Base-by-base conservation (phyloP, 1,284 basidiomycete species). In the Coniferiporia sulphurascens region DNA sequence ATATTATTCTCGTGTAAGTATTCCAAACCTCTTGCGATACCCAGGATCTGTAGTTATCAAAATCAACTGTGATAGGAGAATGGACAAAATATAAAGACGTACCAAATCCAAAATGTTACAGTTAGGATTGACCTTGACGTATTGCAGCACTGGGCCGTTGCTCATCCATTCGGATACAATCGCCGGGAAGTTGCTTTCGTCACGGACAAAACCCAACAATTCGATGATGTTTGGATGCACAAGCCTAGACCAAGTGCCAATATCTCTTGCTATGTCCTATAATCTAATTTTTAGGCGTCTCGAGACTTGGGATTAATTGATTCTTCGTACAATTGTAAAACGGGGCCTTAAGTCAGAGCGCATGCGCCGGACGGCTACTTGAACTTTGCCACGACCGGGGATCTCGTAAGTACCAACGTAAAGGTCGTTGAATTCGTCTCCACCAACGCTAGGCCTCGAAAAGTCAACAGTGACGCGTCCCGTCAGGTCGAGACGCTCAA, bases 131-230 rank as follows among this genome's bases (percentile, higher is more conserved):
- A 4, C 17, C 19, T 50, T 54, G 15, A 62, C 36, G 49, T 59
- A 62, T n/a, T 45, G 41, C 4, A 41, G 15, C 12, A 58, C 48
- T n/a, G 57, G 56, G 10, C 61, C 58, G n/a, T 59, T 56, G 9
- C 52, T 54, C 58, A 62, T 62, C 48, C 59, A 62, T 43, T 62
- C 61, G 4, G 61, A 62, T 19, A 62, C 35, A 17, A 62, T 27
- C 5, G 43, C 8, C 21, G 54, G 54, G 55, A 49, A 49, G 2
- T n/a, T 36, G 32, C 50, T 27, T 2, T 50, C 13, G 19, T 59
- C 58, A 1, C 44, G 12, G 7, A 41, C n/a, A 36, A 49, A 62
- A 6, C 60, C 56, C 6, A 54, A 21, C 15, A 62, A 41, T 7
- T 45, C 27, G 10, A 62, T 35, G 13, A 62, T 46, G 36, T 58